These are phyloP conservation scores for Ogataea wickerhamii DNA, from an alignment of 805 yeast genomes.

Conservation along the genomic window DNA sequence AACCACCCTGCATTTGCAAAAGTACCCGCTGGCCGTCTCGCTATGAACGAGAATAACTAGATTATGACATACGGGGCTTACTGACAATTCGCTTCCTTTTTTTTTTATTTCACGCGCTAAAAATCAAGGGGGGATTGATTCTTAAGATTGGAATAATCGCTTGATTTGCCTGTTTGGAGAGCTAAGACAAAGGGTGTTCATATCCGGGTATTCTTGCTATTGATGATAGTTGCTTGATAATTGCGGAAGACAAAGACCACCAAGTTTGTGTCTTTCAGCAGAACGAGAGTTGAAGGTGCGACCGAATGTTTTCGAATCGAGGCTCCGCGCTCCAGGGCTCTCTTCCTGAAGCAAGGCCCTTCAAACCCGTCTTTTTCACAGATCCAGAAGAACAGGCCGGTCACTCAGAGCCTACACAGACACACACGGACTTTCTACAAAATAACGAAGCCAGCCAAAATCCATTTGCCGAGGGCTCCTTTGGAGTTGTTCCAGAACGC, in stretches of 20 bases:
- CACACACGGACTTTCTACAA: background rate
- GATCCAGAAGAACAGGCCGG: conserved; percentile 15
- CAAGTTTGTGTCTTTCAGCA: background rate
- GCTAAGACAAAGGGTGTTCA: background rate
- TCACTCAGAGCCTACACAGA: background rate
- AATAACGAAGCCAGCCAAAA: background rate
- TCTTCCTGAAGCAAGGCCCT: conserved; percentile 11
- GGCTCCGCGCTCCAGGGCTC: conserved; percentile 16
- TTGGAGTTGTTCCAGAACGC: conserved; percentile 1
- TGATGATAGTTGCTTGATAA: conserved; percentile 1
- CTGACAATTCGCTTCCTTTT: too few species aligned
- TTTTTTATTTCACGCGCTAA: background rate
- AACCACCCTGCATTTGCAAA: conserved; percentile 1
- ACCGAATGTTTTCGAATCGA: conserved; percentile 16
- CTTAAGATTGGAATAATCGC: background rate
- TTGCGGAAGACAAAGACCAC: background rate
- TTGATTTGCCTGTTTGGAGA: background rate
- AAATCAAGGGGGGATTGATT: background rate
- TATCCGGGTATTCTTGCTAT: conserved; percentile 1
- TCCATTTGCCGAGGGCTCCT: conserved; percentile 3
- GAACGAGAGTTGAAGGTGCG: background rate
- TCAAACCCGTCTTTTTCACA: conserved; percentile 20
- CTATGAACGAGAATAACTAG: too few species aligned
- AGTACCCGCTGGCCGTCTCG: too few species aligned
- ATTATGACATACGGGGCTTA: too few species aligned